Evolutionary conservation across 75 land plant genomes (phyloP), one percentile per base, ranked within the genome.

Genomic region (Cryptomeria japonica): DNA sequence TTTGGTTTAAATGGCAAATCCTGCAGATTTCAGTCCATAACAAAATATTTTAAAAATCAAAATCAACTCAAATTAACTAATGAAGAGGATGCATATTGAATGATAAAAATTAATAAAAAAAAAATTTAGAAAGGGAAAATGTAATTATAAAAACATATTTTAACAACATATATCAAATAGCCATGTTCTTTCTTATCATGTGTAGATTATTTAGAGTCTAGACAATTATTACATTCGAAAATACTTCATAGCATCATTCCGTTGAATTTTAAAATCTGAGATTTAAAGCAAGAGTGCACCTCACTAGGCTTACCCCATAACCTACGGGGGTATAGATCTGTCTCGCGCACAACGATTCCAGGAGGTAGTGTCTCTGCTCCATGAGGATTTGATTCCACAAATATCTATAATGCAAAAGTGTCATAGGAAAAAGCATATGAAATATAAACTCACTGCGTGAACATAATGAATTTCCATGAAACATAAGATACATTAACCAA

Each of bases 241-340:
- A 64, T 22, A 5, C 4, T 64, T 19, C 25, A 11, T 19, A 22
- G 31, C 25, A 1, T 68, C 72, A 14, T 25, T 68, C 10, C 72
- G 6, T 68, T 68, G 28, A 9, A 25, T 7, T 11, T 80, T 22
- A 8, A 0, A 41, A 13, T 82, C 13, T 25, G 46, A n/a, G 3
- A 82, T 46, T 82, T 49, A 82, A 10, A 13, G 49, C 28, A 44
- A 82, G 14, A 82, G 10, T 14, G 53, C 31, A 92, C 93, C 88
- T 92, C 93, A 84, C 83, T 79, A 47, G 93, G 93, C 28, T 84
- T 89, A 37, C 93, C 93, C 93, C 93, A 92, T 41, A 92, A 85
- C 75, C 93, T 91, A 18, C 93, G 93, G 41, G 58, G 89, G 51
- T 80, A 92, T 18, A 92, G 88, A 85, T 92, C 93, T 14, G 93